Evolutionary conservation across 2,329 filamentous ascomycete genomes (phyloP).

Genomic region (Cyphellophora europaea): DNA sequence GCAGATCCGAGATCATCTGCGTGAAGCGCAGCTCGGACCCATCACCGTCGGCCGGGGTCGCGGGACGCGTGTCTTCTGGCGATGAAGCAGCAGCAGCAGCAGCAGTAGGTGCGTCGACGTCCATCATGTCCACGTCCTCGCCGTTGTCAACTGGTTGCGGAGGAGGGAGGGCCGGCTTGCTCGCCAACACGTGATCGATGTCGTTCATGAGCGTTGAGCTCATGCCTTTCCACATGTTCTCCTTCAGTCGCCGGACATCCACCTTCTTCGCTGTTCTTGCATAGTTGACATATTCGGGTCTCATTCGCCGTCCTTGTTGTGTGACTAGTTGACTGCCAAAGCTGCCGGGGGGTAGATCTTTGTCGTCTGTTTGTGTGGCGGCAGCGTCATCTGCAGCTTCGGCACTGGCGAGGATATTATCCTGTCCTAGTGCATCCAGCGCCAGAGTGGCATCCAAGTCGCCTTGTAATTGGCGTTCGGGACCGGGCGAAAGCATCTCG

Average conservation of each 20-base stretch:
- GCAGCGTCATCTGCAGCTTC: background rate
- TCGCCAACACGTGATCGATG: constrained; percentile 22
- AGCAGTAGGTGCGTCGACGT: constrained; percentile 24
- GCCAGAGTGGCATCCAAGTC: constrained; percentile 7
- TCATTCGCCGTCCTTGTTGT: constrained; percentile 46
- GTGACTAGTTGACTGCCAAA: constrained; percentile 56
- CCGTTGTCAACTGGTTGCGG: constrained; percentile 20
- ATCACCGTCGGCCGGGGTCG: constrained; percentile 21
- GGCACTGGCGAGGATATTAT: background rate
- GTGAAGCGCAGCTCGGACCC: constrained; percentile 67
- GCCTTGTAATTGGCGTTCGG: constrained; percentile 12
- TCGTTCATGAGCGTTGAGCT: constrained; percentile 34
- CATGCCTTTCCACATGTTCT: constrained; percentile 57
- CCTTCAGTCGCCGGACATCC: constrained; percentile 54
- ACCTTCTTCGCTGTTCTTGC: constrained; percentile 59
- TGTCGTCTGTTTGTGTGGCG: constrained; percentile 4
- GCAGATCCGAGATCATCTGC: constrained; percentile 78
- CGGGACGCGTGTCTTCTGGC: too few species aligned
- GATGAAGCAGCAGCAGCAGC: too few species aligned
- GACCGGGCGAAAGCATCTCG: constrained; percentile 36
- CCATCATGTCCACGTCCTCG: constrained; percentile 18
- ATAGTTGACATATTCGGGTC: constrained; percentile 59
- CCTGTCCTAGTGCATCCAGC: background rate
- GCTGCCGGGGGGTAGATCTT: constrained; percentile 37
- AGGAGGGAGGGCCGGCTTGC: constrained; percentile 20